A percentile compares a stretch with the other conserved stretches of the same genome.
These are phyloP conservation scores for Boletellus sp. DNA, from an alignment of 768 basidiomycete genomes.

Conservation along the genomic window DNA sequence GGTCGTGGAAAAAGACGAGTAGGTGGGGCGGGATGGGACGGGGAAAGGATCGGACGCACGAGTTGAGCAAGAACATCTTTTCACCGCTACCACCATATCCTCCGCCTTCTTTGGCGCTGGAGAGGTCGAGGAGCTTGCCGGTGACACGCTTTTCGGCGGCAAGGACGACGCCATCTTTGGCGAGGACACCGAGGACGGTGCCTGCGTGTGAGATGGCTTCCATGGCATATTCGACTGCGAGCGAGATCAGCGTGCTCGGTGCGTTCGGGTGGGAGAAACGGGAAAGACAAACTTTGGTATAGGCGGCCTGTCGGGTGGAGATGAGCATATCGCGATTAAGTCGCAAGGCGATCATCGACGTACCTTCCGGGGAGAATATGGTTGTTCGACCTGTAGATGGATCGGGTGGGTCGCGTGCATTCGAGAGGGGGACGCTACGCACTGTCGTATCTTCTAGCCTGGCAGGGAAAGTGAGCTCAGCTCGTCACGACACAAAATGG, in stretches of 20 bases:
- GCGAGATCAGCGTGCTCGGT: slow-evolving; percentile 3
- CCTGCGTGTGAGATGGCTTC: slow-evolving; percentile 97
- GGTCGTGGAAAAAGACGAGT: not conserved
- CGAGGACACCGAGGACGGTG: slow-evolving; percentile 88
- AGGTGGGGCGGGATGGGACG: too few species aligned
- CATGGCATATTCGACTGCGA: slow-evolving; percentile 97
- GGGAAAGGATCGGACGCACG: slow-evolving; percentile 42
- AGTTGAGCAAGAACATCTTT: slow-evolving; percentile 95
- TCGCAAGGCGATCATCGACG: slow-evolving; percentile 16
- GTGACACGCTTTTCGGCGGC: slow-evolving; percentile 98
- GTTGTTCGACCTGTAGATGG: slow-evolving; percentile 78
- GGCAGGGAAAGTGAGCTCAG: not conserved
- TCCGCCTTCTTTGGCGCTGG: slow-evolving; percentile 70
- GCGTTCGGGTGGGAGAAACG: not conserved
- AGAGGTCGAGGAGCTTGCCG: slow-evolving; percentile 92
- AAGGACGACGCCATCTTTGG: slow-evolving; percentile 86
- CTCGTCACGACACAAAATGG: not conserved
- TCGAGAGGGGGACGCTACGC: slow-evolving; percentile 33
- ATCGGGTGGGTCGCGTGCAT: slow-evolving; percentile 18
- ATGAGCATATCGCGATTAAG: slow-evolving; percentile 8
- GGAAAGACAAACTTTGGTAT: slow-evolving; percentile 76
- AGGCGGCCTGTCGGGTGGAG: slow-evolving; percentile 65
- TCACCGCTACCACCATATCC: slow-evolving; percentile 95
- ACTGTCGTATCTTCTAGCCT: slow-evolving; percentile 96
- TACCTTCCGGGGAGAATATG: slow-evolving; percentile 98